phyloP scores from a whole-genome alignment of 148 eudicot species.

The Rhododendron ovatum region DNA sequence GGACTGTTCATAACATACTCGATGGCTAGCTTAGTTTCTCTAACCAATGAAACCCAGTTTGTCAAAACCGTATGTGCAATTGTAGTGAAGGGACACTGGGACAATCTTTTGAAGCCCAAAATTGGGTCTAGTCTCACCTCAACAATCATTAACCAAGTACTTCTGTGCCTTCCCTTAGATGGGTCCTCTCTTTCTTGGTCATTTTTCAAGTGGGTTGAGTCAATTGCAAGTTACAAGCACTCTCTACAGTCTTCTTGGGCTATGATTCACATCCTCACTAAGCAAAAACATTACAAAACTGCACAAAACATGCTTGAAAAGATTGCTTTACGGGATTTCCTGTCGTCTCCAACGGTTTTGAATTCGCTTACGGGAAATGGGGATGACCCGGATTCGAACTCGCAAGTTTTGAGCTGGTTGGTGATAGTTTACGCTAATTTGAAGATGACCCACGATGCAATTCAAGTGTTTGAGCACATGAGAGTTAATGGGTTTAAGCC shows the following conservation, averaged over 20 bases:
- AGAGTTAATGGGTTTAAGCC: conserved; percentile 49
- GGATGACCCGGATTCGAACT: conserved; percentile 41
- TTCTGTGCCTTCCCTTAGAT: conserved; percentile 27
- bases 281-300: conserved; percentile 41
- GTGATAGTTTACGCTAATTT: conserved; percentile 62
- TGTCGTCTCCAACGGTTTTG: conserved; percentile 68
- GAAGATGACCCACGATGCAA: conserved; percentile 69
- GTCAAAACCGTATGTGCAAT: conserved; percentile 42
- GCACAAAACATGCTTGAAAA: conserved; percentile 74
- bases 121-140: conserved; percentile 54
- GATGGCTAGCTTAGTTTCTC: conserved; percentile 31
- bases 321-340: conserved; percentile 51
- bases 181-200: conserved; percentile 30
- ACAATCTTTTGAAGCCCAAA: conserved; percentile 46
- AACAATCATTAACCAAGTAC: conserved; percentile 39
- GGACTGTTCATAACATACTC: neutral
- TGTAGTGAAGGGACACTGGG: conserved; percentile 66
- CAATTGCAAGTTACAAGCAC: conserved; percentile 59
- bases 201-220: conserved; percentile 71
- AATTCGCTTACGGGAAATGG: conserved; percentile 37
- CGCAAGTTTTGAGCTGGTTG: conserved; percentile 92
- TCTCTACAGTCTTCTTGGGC: conserved; percentile 64
- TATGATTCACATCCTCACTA: conserved; percentile 62
- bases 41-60: conserved; percentile 33
- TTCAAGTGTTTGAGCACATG: conserved; percentile 87